Evolutionary conservation across 768 basidiomycete genomes (phyloP).

Genomic region (Phylloporus sp.): DNA sequence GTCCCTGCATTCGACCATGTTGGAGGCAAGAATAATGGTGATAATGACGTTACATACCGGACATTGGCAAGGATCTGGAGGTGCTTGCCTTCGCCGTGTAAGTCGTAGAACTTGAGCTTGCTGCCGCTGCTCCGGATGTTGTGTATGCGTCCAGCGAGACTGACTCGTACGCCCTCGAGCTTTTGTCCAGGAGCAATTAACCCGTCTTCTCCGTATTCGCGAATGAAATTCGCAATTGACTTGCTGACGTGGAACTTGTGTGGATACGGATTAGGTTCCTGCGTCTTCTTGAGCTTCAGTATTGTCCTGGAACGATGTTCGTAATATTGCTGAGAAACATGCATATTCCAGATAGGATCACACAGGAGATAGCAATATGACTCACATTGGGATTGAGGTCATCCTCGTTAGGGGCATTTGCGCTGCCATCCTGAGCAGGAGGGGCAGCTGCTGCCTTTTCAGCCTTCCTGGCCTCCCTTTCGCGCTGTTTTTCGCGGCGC

Average conservation of each 20-base stretch:
- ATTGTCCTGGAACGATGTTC: slow-evolving; percentile 90
- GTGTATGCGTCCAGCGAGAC: slow-evolving; percentile 87
- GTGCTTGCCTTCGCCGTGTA: slow-evolving; percentile 88
- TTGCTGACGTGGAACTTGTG: slow-evolving; percentile 95
- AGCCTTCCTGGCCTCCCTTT: slow-evolving; percentile 69
- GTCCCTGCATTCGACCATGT: slow-evolving; percentile 43
- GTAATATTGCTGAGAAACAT: slow-evolving; percentile 80
- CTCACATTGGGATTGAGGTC: slow-evolving; percentile 90
- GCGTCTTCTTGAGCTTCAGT: slow-evolving; percentile 76
- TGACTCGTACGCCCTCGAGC: slow-evolving; percentile 54
- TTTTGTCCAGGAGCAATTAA: slow-evolving; percentile 65
- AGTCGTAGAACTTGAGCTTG: slow-evolving; percentile 92
- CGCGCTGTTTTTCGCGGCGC: slow-evolving; percentile 83
- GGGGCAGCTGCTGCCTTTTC: slow-evolving; percentile 59
- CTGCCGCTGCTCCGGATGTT: slow-evolving; percentile 78
- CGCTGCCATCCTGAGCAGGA: slow-evolving; percentile 32
- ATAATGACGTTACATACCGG: slow-evolving; percentile 48
- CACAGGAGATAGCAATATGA: slow-evolving; percentile 9
- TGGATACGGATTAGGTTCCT: slow-evolving; percentile 91
- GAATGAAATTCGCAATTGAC: slow-evolving; percentile 72
- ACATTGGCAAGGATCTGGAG: slow-evolving; percentile 93
- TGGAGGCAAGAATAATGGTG: not conserved
- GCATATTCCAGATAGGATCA: not conserved
- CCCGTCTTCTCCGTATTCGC: slow-evolving; percentile 68
- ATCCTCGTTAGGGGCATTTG: slow-evolving; percentile 57